These are phyloP conservation scores for Kluyveromyces starmeri DNA, from an alignment of 805 yeast species.

Conservation along the genomic window DNA sequence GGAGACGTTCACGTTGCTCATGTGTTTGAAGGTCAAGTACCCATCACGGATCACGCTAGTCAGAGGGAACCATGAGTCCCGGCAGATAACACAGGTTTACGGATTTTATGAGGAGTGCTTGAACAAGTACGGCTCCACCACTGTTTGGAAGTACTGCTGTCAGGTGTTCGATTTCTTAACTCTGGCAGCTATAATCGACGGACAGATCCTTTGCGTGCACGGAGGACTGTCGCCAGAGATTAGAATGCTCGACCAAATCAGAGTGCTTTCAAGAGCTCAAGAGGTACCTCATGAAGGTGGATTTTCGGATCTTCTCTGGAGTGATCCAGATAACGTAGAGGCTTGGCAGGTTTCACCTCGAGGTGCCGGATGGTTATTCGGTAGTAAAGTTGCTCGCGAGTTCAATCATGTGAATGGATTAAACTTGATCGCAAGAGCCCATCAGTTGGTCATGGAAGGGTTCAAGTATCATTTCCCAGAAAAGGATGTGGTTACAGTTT, in stretches of 20 bases:
- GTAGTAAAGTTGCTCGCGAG: slow-evolving; percentile 87
- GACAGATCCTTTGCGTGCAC: slow-evolving; percentile 88
- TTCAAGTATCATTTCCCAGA: slow-evolving; percentile 94
- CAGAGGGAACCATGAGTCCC: slow-evolving; percentile 94
- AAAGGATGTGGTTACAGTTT: slow-evolving; percentile 92
- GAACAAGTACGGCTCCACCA: slow-evolving; percentile 86
- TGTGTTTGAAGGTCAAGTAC: slow-evolving; percentile 86
- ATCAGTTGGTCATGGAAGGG: slow-evolving; percentile 98
- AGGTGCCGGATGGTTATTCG: slow-evolving; percentile 98
- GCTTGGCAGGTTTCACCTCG: slow-evolving; percentile 98
- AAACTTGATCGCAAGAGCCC: slow-evolving; percentile 87
- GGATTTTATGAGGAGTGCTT: slow-evolving; percentile 96
- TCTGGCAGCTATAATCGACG: slow-evolving; percentile 92
- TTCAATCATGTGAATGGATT: slow-evolving; percentile 92
- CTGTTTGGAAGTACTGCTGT: slow-evolving; percentile 95
- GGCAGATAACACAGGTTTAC: slow-evolving; percentile 98
- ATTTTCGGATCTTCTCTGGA: slow-evolving; percentile 94
- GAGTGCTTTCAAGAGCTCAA: slow-evolving; percentile 91
- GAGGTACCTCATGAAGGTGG: slow-evolving; percentile 99
- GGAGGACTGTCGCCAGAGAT: slow-evolving; percentile 97
- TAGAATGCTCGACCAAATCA: slow-evolving; percentile 91
- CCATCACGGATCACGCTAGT: slow-evolving; percentile 83
- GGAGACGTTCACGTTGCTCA: slow-evolving; percentile 86
- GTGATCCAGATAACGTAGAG: slow-evolving; percentile 95
- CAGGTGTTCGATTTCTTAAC: slow-evolving; percentile 93